phyloP scores from a whole-genome alignment of 2,329 filamentous ascomycete species.

The Gremmenia infestans region DNA sequence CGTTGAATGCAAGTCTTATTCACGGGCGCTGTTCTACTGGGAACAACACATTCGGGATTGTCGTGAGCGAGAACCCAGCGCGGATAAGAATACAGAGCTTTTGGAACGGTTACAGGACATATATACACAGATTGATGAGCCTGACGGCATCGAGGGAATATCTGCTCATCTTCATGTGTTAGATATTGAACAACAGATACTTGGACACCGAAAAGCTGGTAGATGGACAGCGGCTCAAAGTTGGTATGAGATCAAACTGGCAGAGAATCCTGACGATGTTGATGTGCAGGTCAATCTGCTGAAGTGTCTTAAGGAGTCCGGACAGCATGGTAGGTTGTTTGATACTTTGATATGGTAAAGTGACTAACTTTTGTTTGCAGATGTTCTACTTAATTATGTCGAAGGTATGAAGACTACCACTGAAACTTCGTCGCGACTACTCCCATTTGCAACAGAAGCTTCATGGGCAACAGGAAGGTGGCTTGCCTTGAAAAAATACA shows the following conservation, averaged over 20 bases:
- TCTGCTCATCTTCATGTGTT: constrained; percentile 80
- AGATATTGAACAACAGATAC: constrained; percentile 88
- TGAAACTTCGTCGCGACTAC: constrained; percentile 54
- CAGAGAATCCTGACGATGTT: constrained; percentile 69
- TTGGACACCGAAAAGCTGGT: constrained; percentile 88
- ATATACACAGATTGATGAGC: constrained; percentile 96
- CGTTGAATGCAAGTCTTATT: constrained; percentile 90
- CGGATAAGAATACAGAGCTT: constrained; percentile 56
- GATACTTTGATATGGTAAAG: constrained; percentile 15
- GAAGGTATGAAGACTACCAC: constrained; percentile 60
- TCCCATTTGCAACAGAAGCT: constrained; percentile 85
- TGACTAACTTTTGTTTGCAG: constrained; percentile 38
- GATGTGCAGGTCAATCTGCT: constrained; percentile 80
- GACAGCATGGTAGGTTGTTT: constrained; percentile 69
- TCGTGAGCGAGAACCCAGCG: constrained; percentile 12
- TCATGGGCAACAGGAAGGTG: constrained; percentile 87
- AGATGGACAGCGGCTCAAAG: constrained; percentile 93
- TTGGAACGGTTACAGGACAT: constrained; percentile 83
- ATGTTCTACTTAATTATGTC: constrained; percentile 80
- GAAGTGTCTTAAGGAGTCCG: constrained; percentile 88
- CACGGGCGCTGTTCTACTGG: constrained; percentile 87
- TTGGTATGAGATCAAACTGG: constrained; percentile 92
- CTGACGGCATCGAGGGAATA: constrained; percentile 92
- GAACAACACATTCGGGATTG: constrained; percentile 76
- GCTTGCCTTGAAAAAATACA: constrained; percentile 66